phyloP scores from a whole-genome alignment of 306 rosid genomes.

The Pterocarpus santalinus region DNA sequence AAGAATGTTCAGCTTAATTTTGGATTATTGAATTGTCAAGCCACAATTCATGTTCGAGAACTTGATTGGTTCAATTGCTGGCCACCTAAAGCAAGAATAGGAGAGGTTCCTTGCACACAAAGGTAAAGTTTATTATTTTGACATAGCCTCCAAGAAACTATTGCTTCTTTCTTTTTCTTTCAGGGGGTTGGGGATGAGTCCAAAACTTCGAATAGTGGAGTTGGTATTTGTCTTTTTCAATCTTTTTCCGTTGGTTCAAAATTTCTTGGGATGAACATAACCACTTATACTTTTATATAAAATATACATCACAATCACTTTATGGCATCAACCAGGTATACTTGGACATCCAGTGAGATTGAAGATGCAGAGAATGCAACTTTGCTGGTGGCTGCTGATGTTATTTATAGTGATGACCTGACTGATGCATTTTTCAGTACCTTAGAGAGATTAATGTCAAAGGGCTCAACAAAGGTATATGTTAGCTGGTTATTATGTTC shows the following conservation, averaged over 20 bases:
- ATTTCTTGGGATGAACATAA: conserved; percentile 13
- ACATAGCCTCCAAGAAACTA: conserved; percentile 12
- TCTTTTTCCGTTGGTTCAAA: conserved; percentile 20
- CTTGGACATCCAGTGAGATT: conserved; percentile 75
- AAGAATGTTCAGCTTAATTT: conserved; percentile 75
- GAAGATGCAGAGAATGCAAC: conserved; percentile 79
- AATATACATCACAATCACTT: conserved; percentile 35
- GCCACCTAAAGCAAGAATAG: conserved; percentile 71
- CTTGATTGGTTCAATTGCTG: conserved; percentile 87
- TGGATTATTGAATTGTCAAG: conserved; percentile 58
- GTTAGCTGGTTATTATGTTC: not conserved
- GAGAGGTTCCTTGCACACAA: conserved; percentile 51
- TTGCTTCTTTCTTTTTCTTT: conserved; percentile 26
- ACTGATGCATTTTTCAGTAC: conserved; percentile 82
- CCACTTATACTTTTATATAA: conserved; percentile 15
- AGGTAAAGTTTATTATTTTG: conserved; percentile 54
- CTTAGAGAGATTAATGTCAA: conserved; percentile 73
- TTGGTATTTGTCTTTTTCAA: conserved; percentile 14
- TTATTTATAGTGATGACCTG: conserved; percentile 85
- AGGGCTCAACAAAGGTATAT: conserved; percentile 74
- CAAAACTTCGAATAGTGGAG: conserved; percentile 16
- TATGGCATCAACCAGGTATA: conserved; percentile 62
- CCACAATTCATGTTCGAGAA: conserved; percentile 67
- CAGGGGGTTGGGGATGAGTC: conserved; percentile 26
- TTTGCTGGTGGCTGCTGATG: conserved; percentile 89